A percentile compares a stretch with the other conserved stretches of the same genome.
Conservation (phyloP, 495 filamentous ascomycete species). For the Lepidopterella palustris region DNA sequence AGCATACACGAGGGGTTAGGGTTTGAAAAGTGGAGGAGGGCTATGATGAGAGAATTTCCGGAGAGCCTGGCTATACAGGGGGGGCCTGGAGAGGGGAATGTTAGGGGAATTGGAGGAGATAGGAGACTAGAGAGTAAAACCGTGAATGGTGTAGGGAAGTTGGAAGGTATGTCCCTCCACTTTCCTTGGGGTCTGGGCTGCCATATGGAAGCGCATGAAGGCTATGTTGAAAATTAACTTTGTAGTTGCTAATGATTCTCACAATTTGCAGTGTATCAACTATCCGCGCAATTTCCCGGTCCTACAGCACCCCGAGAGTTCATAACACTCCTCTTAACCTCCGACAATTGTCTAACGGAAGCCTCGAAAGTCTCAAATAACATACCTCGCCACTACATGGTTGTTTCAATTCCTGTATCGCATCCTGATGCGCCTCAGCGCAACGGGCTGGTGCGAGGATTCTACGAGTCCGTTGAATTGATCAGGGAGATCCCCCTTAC, state of each 20-base stretch:
- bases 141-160: constrained; percentile 49
- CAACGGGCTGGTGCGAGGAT: constrained; percentile 67
- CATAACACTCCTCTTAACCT: constrained; percentile 64
- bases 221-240: not conserved
- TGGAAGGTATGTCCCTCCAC: constrained; percentile 46
- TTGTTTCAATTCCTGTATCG: constrained; percentile 74
- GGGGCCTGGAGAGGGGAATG: constrained; percentile 58
- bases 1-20: constrained; percentile 72
- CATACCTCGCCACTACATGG: constrained; percentile 63
- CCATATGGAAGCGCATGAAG: no score
- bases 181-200: not conserved
- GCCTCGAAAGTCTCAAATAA: constrained; percentile 23
- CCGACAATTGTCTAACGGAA: constrained; percentile 36
- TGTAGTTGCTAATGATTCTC: constrained; percentile 29
- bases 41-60: constrained; percentile 54
- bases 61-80: constrained; percentile 56
- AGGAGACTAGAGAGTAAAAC: constrained; percentile 54
- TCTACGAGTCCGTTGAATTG: constrained; percentile 89
- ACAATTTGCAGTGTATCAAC: constrained; percentile 57
- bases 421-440: constrained; percentile 66
- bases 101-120: constrained; percentile 81
- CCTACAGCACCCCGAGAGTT: constrained; percentile 86
- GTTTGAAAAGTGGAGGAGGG: constrained; percentile 63
- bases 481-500: constrained; percentile 69
- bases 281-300: constrained; percentile 84